A percentile compares a stretch with the other conserved stretches of the same genome.
These are phyloP conservation scores for Cystofilobasidium bisporidii DNA, from an alignment of 768 basidiomycete species.

Conservation along the genomic window DNA sequence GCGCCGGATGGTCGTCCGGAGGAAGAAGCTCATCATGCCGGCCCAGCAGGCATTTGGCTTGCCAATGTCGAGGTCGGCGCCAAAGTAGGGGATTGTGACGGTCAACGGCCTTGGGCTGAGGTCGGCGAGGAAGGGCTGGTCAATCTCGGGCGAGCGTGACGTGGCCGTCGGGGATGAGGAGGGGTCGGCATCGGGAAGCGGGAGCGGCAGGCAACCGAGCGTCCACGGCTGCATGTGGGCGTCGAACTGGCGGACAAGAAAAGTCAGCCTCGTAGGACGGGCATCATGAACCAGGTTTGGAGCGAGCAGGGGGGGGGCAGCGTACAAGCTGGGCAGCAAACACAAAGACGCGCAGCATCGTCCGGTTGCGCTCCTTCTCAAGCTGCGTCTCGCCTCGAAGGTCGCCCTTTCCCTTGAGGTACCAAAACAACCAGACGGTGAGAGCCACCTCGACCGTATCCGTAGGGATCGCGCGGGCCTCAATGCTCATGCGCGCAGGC, in stretches of 20 bases:
- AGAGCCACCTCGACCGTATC: constrained; percentile 8
- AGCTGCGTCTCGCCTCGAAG: constrained; percentile 31
- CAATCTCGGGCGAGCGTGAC: not conserved
- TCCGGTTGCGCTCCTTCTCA: constrained; percentile 41
- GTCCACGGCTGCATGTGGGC: constrained; percentile 42
- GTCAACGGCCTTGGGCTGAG: constrained; percentile 35
- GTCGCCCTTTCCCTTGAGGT: constrained; percentile 1
- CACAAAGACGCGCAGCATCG: constrained; percentile 43
- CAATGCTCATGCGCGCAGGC: not conserved
- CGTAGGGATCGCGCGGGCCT: not conserved
- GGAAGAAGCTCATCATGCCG: constrained; percentile 4
- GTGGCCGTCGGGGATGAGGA: not conserved
- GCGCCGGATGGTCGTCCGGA: not conserved
- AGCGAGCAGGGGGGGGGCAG: not conserved
- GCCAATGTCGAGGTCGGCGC: constrained; percentile 18
- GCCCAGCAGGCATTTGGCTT: constrained; percentile 7
- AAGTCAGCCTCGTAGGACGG: too few relatives aligned
- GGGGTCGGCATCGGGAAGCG: constrained; percentile 23
- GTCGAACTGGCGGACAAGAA: constrained; percentile 34
- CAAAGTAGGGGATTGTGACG: constrained; percentile 38
- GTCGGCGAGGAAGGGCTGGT: constrained; percentile 39
- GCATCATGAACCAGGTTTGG: not conserved
- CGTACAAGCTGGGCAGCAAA: constrained; percentile 42
- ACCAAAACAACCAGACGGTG: constrained; percentile 20
- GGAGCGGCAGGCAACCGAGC: constrained; percentile 36